A percentile compares a stretch with the other conserved stretches of the same genome.
These are phyloP conservation scores for Anthracocystis walkeri DNA, from an alignment of 1,284 basidiomycete genomes.

Conservation along the genomic window DNA sequence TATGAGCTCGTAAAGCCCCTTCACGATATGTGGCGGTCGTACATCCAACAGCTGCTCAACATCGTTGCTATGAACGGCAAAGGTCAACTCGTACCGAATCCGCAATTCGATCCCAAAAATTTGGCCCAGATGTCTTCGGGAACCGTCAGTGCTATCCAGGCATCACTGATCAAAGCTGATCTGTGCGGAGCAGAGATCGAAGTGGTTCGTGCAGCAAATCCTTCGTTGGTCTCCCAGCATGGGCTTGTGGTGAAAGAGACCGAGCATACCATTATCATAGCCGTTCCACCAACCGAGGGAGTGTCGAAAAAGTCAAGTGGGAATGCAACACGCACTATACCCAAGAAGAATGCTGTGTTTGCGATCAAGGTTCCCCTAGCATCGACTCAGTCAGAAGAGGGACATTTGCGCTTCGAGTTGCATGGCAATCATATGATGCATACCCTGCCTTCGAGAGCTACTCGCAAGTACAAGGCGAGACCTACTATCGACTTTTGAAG, in stretches of 20 bases:
- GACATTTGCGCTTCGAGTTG: conserved; percentile 38
- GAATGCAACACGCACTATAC: conserved; percentile 32
- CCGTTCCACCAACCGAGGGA: conserved; percentile 5
- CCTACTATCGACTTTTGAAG: conserved; percentile 48
- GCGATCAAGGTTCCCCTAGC: conserved; percentile 41
- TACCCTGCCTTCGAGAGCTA: conserved; percentile 44
- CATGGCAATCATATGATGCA: conserved; percentile 58
- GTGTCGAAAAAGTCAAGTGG: neutral
- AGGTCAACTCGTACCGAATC: conserved; percentile 32
- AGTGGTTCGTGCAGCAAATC: conserved; percentile 48
- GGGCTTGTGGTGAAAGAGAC: conserved; percentile 53
- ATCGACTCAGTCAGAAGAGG: neutral
- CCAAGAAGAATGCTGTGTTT: conserved; percentile 53
- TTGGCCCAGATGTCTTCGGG: conserved; percentile 40
- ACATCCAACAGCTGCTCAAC: conserved; percentile 54
- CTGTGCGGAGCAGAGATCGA: conserved; percentile 51
- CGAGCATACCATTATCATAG: conserved; percentile 41
- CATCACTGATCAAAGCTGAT: conserved; percentile 49
- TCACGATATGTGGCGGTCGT: conserved; percentile 50
- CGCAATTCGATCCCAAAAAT: conserved; percentile 31
- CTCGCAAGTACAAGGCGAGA: conserved; percentile 49
- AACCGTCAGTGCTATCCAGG: conserved; percentile 41
- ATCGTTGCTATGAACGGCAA: conserved; percentile 39
- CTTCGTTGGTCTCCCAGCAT: conserved; percentile 38
- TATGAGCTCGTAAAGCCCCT: conserved; percentile 42